A percentile compares a stretch with the other conserved stretches of the same genome.
phyloP scores from a whole-genome alignment of 2,329 filamentous ascomycete genomes.

The Microsporum audouinii region DNA sequence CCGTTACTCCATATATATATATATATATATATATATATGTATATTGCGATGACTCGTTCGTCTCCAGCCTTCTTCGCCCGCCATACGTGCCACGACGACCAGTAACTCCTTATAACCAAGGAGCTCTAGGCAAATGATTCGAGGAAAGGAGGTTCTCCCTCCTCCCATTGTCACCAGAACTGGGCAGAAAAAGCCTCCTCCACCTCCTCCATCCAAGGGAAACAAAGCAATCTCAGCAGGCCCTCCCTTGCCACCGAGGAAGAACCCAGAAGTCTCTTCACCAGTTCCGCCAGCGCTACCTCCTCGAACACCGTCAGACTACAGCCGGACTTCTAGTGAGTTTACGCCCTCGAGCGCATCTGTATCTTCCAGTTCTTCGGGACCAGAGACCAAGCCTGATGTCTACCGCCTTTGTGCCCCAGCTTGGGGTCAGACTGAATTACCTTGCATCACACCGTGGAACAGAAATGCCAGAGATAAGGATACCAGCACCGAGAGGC shows the following conservation, averaged over 20 bases:
- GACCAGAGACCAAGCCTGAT: conserved; percentile 18
- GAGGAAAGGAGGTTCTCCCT: conserved; percentile 12
- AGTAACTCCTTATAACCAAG: background rate
- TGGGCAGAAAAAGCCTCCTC: conserved; percentile 15
- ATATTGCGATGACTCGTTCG: background rate
- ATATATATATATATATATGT: background rate
- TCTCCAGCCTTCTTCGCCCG: background rate
- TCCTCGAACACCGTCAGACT: conserved; percentile 31
- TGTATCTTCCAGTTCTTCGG: conserved; percentile 25
- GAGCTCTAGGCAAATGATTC: background rate
- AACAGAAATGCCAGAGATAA: conserved; percentile 17
- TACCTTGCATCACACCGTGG: conserved; percentile 46
- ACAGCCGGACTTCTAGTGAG: conserved; percentile 38
- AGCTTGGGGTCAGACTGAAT: conserved; percentile 43
- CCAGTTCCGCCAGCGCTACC: conserved; percentile 31
- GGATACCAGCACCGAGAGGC: conserved; percentile 18
- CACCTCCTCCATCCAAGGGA: conserved; percentile 11
- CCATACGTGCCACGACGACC: background rate
- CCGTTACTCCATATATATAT: background rate
- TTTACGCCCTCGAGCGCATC: conserved; percentile 37
- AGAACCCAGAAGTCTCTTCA: conserved; percentile 15
- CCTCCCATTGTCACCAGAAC: conserved; percentile 20
- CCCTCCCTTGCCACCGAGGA: conserved; percentile 37
- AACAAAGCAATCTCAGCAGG: conserved; percentile 17
- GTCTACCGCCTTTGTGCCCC: conserved; percentile 39